Evolutionary conservation across 768 basidiomycete genomes (phyloP), one percentile per base, ranked within the genome.

Genomic region (Suillus cothurnatus): DNA sequence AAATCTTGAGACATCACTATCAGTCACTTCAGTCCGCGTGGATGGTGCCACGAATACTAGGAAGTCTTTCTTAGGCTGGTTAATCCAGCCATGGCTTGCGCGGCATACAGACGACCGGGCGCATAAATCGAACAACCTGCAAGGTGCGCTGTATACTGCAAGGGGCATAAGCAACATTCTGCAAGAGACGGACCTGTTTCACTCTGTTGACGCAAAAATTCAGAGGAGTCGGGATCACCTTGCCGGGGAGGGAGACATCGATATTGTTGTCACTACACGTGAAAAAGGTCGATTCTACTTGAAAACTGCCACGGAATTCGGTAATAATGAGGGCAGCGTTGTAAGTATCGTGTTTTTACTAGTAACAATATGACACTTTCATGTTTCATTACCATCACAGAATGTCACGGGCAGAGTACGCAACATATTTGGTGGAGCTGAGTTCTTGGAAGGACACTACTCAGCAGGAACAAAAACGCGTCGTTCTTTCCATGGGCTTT

Each of bases 241-340:
- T 8, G 86, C 89, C 1, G 74, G 80, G 57, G 75, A 78, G 12
- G 84, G 83, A 11, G 91, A 92, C 67, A 85, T 96, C 14, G 94
- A 97, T 70, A 74, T 99, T 43, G 84, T 96, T 2, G 88, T 97
- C 76, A 84, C 85, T 65, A 84, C 93, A 4, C 81, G 84, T 47
- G 96, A 98, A 76, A 86, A 85, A 63, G 87, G 93, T 6, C 81
- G 93, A 43, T 86, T 89, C 69, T 94, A 84, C 69, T 71, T 96
- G 8, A 93, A 91, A 68, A 93, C 89, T 3, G 85, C 92, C 6
- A 98, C 96, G 4, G 95, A 98, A 72, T 81, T 98, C 7, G 97
- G 97, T 4, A 95, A 97, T 66, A 91, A 89, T 59, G 97, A 98
- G 76, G 97, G 93, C 14, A 95, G 81, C 63, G 95, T 94, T n/a